Conservation (phyloP, 148 eudicot species). For the Rhododendron ovatum region DNA sequence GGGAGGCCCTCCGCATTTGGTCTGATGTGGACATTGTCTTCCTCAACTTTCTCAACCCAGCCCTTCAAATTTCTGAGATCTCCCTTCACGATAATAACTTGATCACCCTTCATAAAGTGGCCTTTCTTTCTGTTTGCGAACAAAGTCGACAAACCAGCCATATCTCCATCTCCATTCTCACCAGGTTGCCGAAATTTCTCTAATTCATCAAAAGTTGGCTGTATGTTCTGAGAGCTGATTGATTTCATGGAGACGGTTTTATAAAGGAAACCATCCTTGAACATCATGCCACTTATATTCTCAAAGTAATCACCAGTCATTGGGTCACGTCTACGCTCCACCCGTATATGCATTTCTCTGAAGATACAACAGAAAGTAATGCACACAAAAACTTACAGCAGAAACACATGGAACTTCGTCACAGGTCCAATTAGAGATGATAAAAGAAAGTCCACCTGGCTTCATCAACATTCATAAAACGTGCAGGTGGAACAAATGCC, state of each 20-base stretch:
- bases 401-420: not conserved
- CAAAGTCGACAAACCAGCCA: constrained; percentile 71
- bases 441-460: constrained; percentile 57
- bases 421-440: not conserved
- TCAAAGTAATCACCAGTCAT: constrained; percentile 86
- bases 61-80: constrained; percentile 91
- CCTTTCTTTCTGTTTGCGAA: constrained; percentile 98
- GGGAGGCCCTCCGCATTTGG: constrained; percentile 82
- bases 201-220: constrained; percentile 92
- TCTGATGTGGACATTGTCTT: constrained; percentile 80
- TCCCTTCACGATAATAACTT: constrained; percentile 84
- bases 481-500: constrained; percentile 83
- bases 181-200: constrained; percentile 86
- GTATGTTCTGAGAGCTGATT: constrained; percentile 68
- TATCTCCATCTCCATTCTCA: constrained; percentile 84
- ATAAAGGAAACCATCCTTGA: constrained; percentile 86
- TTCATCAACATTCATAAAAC: constrained; percentile 90
- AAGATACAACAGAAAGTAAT: constrained; percentile 6
- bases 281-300: constrained; percentile 81
- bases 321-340: constrained; percentile 79
- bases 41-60: constrained; percentile 96
- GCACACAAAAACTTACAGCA: not conserved
- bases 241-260: constrained; percentile 86
- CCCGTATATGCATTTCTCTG: constrained; percentile 88
- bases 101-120: constrained; percentile 98